A percentile compares a stretch with the other conserved stretches of the same genome.
phyloP scores from a whole-genome alignment of 2,329 filamentous ascomycete species.

The Neoascochyta sp. region DNA sequence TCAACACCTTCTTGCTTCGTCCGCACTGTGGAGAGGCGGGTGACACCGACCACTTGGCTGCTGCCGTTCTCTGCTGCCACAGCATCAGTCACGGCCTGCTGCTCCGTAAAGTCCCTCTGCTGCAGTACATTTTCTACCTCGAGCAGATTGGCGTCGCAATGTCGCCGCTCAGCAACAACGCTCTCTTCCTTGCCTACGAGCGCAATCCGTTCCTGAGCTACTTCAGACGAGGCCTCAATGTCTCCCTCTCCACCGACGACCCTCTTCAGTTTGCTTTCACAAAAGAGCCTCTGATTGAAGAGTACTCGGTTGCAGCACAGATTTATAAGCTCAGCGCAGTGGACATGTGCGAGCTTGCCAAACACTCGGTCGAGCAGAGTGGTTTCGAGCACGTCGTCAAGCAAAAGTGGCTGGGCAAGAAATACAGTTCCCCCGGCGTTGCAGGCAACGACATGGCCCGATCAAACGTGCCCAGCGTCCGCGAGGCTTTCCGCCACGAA shows the following conservation, averaged over 20 bases:
- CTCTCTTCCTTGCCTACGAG: slow-evolving; percentile 92
- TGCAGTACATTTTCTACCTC: slow-evolving; percentile 97
- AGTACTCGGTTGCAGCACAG: slow-evolving; percentile 95
- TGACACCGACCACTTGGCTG: slow-evolving; percentile 92
- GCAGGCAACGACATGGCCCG: slow-evolving; percentile 90
- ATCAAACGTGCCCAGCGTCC: slow-evolving; percentile 91
- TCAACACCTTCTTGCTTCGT: slow-evolving; percentile 90
- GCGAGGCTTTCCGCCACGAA: slow-evolving; percentile 84
- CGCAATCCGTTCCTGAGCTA: slow-evolving; percentile 95
- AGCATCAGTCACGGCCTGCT: slow-evolving; percentile 95
- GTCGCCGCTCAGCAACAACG: slow-evolving; percentile 98
- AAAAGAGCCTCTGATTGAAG: slow-evolving; percentile 95
- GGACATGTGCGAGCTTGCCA: slow-evolving; percentile 97
- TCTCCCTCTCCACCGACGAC: slow-evolving; percentile 94
- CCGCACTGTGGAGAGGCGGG: slow-evolving; percentile 97
- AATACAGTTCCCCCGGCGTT: slow-evolving; percentile 74
- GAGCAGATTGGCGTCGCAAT: slow-evolving; percentile 98
- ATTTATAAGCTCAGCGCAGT: slow-evolving; percentile 97
- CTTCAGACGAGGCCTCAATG: slow-evolving; percentile 90
- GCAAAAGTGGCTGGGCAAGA: slow-evolving; percentile 80
- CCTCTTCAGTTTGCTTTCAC: slow-evolving; percentile 97
- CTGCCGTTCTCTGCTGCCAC: slow-evolving; percentile 86
- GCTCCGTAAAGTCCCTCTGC: slow-evolving; percentile 84
- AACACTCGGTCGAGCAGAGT: slow-evolving; percentile 91
- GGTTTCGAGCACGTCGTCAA: slow-evolving; percentile 89